Base-by-base conservation (phyloP, 2,329 filamentous ascomycete genomes). In the Chaetomiaceae sp. region DNA sequence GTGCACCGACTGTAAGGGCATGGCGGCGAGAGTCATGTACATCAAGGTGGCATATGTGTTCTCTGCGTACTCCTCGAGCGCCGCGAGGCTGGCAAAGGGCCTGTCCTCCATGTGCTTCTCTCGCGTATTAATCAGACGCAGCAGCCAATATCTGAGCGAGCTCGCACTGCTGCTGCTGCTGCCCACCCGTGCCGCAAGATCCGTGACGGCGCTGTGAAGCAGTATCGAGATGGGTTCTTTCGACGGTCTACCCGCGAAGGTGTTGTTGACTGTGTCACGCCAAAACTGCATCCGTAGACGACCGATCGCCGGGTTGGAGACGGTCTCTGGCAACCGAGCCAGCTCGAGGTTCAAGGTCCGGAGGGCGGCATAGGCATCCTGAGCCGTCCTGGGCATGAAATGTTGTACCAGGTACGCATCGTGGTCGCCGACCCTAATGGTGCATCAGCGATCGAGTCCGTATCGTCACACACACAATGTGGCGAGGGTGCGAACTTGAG, bases 261-360 rank as follows among this genome's bases (percentile, higher is more conserved):
- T 85, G 51, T 84, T 83, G 44, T 84, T 78, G 42, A 98, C 72
- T 4, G 87, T 81, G 58, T 97, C 90, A 40, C 87, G 81, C 87
- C 93, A 97, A 72, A 97, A 97, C 65, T 95, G 88, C 67, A 95
- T 84, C 54, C 93, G 88, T 75, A 97, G 81, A 42, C 83, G 75
- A 40, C 88, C 91, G 50, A 97, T 86, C 4, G 84, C 84, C n/a
- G 86, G 81, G 50, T 86, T 93, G 38, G 87, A 93, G 17, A 93
- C 90, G 11, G 86, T 81, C 67, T 97, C 91, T 47, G 93, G 88
- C 52, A 97, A 85, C 47, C 87, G 80, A 36, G 91, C 87, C 50
- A 96, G 79, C 65, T 96, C 91, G 59, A 97, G 78, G 63, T 98
- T 98, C 65, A 98, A 82, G 41, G 90, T 86, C 53, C 91, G 86